These are phyloP conservation scores for Cucurbita pepo DNA, from an alignment of 306 rosid species.

Conservation along the genomic window DNA sequence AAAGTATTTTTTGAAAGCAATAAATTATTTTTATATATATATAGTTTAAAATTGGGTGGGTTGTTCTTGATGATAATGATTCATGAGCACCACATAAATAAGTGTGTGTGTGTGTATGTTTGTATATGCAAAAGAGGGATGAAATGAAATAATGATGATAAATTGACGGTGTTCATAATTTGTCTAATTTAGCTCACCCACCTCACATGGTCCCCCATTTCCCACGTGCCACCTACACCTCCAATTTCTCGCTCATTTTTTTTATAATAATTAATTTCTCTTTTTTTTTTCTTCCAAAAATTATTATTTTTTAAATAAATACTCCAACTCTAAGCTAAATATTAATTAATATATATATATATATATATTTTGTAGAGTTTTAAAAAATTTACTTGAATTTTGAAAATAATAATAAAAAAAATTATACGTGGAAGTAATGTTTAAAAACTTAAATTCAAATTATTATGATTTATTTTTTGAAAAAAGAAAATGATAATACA, in stretches of 20 bases:
- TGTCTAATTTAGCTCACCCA: conserved; percentile 31
- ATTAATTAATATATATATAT: too few relatives aligned
- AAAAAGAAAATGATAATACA: background rate
- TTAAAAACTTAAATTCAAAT: too few relatives aligned
- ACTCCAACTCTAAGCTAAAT: too few relatives aligned
- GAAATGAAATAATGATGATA: conserved; percentile 18
- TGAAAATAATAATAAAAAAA: too few relatives aligned
- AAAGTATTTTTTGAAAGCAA: too few relatives aligned
- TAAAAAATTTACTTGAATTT: too few relatives aligned
- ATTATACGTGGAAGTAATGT: too few relatives aligned
- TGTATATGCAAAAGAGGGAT: background rate
- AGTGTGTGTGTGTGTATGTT: background rate
- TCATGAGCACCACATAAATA: conserved; percentile 3
- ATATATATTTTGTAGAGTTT: too few relatives aligned
- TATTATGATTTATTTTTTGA: too few relatives aligned
- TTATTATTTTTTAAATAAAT: too few relatives aligned
- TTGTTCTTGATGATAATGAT: conserved; percentile 27
- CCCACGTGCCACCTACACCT: background rate
- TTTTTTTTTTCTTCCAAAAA: too few relatives aligned
- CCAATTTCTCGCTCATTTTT: background rate
- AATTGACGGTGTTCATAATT: conserved; percentile 20
- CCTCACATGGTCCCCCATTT: conserved; percentile 16
- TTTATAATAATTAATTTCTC: too few relatives aligned
- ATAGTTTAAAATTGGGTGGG: background rate
- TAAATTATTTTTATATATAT: background rate